These are phyloP conservation scores for Calonectria fujianensis DNA, from an alignment of 2,329 filamentous ascomycete species.

Conservation along the genomic window DNA sequence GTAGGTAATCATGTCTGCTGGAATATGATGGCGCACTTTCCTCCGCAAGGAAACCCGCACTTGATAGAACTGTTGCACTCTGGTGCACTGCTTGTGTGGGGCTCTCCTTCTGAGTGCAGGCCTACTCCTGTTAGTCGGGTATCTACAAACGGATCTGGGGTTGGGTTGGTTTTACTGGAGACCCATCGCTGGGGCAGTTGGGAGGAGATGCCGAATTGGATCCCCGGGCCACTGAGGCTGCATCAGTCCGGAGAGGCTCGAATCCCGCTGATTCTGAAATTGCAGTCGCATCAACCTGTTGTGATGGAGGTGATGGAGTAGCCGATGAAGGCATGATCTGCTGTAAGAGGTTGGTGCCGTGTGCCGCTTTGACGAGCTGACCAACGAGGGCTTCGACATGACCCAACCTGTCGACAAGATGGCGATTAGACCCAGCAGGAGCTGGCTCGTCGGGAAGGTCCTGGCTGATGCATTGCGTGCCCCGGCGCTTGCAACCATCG, in stretches of 20 bases:
- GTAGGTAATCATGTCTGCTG: constrained; percentile 52
- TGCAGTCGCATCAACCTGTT: not conserved
- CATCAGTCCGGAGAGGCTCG: not conserved
- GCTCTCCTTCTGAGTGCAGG: not conserved
- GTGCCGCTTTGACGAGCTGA: constrained; percentile 49
- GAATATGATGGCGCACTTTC: not conserved
- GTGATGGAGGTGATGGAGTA: not conserved
- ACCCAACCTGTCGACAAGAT: constrained; percentile 56
- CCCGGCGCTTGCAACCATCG: constrained; percentile 66
- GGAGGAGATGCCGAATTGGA: not conserved
- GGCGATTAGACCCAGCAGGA: constrained; percentile 41
- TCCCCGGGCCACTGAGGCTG: too few species aligned
- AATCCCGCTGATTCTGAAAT: not conserved
- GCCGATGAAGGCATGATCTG: not conserved
- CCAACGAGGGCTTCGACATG: constrained; percentile 62
- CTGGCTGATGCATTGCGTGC: constrained; percentile 68
- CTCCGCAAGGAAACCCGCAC: not conserved
- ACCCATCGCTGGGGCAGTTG: not conserved
- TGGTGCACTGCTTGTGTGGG: not conserved
- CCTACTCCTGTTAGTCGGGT: not conserved
- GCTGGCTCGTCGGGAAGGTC: constrained; percentile 63
- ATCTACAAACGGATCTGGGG: not conserved
- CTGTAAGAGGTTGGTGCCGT: not conserved
- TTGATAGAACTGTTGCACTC: not conserved
- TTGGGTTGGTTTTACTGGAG: not conserved